Percentiles rank a stretch among this genome's conserved stretches.
Evolutionary conservation across 2,329 filamentous ascomycete species (phyloP).

Genomic region (Penicillium oxalicum): DNA sequence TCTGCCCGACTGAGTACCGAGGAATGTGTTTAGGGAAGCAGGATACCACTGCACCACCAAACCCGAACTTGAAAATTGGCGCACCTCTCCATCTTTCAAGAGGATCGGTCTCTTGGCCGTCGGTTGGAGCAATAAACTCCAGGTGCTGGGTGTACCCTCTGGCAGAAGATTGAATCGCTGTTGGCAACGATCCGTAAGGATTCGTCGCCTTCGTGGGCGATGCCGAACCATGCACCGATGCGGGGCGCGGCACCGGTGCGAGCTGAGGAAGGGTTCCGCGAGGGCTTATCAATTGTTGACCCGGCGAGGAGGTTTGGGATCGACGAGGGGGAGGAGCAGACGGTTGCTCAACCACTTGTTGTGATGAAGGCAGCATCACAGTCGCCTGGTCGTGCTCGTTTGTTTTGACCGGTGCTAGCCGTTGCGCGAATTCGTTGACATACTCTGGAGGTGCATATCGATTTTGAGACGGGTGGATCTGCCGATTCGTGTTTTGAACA

Average conservation of each 20-base stretch:
- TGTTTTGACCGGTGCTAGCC: constrained; percentile 19
- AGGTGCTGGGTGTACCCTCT: constrained; percentile 46
- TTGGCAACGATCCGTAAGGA: constrained; percentile 31
- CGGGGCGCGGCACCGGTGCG: constrained; percentile 48
- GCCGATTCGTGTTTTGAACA: constrained; percentile 13
- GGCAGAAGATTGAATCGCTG: constrained; percentile 32
- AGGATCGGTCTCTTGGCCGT: constrained; percentile 60
- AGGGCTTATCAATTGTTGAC: constrained; percentile 47
- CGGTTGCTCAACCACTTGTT: constrained; percentile 19
- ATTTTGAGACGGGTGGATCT: constrained; percentile 23
- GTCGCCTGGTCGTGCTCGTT: constrained; percentile 11
- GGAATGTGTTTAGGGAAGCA: constrained; percentile 86
- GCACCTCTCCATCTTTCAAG: constrained; percentile 86
- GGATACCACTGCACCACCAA: constrained; percentile 74
- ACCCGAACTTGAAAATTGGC: constrained; percentile 81
- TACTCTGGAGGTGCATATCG: constrained; percentile 31
- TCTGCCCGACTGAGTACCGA: constrained; percentile 70
- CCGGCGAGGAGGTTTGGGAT: constrained; percentile 56
- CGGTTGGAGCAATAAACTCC: constrained; percentile 52
- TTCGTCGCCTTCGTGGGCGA: constrained; percentile 36
- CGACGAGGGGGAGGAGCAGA: constrained; percentile 39
- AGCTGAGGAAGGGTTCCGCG: constrained; percentile 38
- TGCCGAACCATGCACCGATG: constrained; percentile 48
- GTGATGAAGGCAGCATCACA: constrained; percentile 15
- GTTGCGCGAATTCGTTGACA: constrained; percentile 28